Base-by-base conservation (phyloP, 306 rosid species). In the Pyrus communis region DNA sequence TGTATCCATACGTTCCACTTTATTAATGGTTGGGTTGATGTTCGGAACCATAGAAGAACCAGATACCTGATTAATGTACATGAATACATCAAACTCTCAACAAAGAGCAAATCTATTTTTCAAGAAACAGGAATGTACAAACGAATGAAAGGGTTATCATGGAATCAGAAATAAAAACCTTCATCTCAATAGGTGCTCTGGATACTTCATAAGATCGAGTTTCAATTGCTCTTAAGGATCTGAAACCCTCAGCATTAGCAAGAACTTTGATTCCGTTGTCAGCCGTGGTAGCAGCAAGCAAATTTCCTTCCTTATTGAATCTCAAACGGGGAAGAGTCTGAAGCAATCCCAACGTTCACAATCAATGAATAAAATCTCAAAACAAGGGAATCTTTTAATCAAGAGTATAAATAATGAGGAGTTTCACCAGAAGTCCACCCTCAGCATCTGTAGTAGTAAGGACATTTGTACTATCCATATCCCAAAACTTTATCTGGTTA, bases 221-320 rank as follows among this genome's bases (percentile, higher is more conserved):
- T 77, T 89, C 91, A 69, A 71, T 57, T 18, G 84, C 65, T 79
- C 87, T 82, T 21, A 87, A 60, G 71, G 87, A 84, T 79, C 94
- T 85, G 46, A 79, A 84, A 82, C 94, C 91, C 67, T 31, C 83
- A 75, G 86, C 85, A 85, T 84, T 89, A 43, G 87, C 94, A 66
- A 89, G 90, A 70, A 89, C 71, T 85, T 86, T 89, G 78, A 89
- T 68, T 82, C 94, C 94, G 67, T 82, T 85, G 78, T 87, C 91
- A 23, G 66, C 77, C 19, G 89, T 87, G 61, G 86, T 76, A 66
- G 87, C 88, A 60, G 87, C 94, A 60, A 89, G 90, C 80, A 89
- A 83, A 81, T 80, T 86, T 69, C 94, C 94, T 21, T 85, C 90
- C 82, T 84, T 89, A 59, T 82, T 89, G 80, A 87, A 89, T 77